A percentile compares a stretch with the other conserved stretches of the same genome.
These are phyloP conservation scores for Exophiala sideris DNA, from an alignment of 2,329 filamentous ascomycete species.

Conservation along the genomic window DNA sequence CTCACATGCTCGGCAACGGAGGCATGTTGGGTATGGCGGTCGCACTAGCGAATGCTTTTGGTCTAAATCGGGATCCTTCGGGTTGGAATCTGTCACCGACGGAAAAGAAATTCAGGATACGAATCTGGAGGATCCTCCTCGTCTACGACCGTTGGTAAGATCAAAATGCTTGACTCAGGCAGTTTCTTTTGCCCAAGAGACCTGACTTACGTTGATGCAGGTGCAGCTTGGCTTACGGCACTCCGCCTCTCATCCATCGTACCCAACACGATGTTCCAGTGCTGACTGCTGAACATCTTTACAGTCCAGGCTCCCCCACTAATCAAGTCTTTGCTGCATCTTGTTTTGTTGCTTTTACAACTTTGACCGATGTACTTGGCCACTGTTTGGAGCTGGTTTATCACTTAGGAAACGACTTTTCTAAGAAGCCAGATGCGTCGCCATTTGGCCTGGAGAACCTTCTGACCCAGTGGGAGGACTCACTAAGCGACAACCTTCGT, in stretches of 20 bases:
- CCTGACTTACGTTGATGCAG: conserved; percentile 29
- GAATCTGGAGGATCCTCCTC: conserved; percentile 56
- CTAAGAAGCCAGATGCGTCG: conserved; percentile 17
- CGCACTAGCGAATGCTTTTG: conserved; percentile 53
- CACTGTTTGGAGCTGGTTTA: conserved; percentile 36
- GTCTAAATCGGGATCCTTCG: conserved; percentile 53
- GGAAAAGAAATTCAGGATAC: conserved; percentile 52
- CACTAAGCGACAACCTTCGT: conserved; percentile 33
- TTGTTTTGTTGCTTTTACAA: conserved; percentile 47
- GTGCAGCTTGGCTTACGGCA: conserved; percentile 54
- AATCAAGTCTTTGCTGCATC: conserved; percentile 31
- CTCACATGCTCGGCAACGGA: conserved; percentile 58
- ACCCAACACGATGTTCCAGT: conserved; percentile 50
- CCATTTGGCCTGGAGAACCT: conserved; percentile 36
- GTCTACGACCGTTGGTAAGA: conserved; percentile 55
- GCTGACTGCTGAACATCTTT: conserved; percentile 37
- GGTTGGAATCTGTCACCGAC: conserved; percentile 52
- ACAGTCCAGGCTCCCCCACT: conserved; percentile 1
- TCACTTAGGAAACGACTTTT: conserved; percentile 33
- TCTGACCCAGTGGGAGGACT: conserved; percentile 47
- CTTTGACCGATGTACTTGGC: conserved; percentile 44
- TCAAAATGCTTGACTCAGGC: neutral
- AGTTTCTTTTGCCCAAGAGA: neutral
- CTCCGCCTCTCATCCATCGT: conserved; percentile 48
- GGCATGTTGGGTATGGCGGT: conserved; percentile 51